Evolutionary conservation across 2,329 filamentous ascomycete species (phyloP), one percentile per base, ranked within the genome.

Genomic region (Pezicula radicicola): DNA sequence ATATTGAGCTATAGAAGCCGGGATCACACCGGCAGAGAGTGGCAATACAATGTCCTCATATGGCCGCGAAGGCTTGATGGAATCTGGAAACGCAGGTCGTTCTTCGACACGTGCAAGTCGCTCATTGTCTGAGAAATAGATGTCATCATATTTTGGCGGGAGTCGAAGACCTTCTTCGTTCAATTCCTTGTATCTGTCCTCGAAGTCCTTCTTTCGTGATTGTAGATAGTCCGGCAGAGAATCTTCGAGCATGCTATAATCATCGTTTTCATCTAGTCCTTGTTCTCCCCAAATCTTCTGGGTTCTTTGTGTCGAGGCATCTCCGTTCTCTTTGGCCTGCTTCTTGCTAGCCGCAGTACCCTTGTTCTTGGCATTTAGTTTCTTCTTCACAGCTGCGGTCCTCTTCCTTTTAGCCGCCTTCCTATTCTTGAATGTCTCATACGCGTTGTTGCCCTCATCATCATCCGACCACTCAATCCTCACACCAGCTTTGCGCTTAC

Each of bases 1-100:
- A 72, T 94, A 97, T 65, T 94, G 92, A 0, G 93, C 92, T 49
- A 97, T 90, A 0, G 91, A 83, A 0, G 89, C 91, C 0, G 94
- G 94, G 37, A 99, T 91, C 3, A 91, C 66, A 0, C 92, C 93
- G 1, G 83, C 80, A 1, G 92, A 95, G 59, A 85, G 84, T 13
- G 81, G 79, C 21, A 97, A 75, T 43, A 82, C 75, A 45, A 96
- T 86, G 57, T 95, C 89, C 61, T 85, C 76, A 68, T 94, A 92
- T 0, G 77, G 75, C 13, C 86, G 79, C 33, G 81, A 87, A 0
- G 89, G 85, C 48, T 81, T 84, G 48, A 88, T 72, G 3, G 76
- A 72, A 25, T 69, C 64, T 61, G 78, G 67, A 49, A 97, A 88
- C 1, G 79, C 72, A 0, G 93, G 93, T 48, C 85, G 85, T 66